A percentile compares a stretch with the other conserved stretches of the same genome.
phyloP scores from a whole-genome alignment of 352 stramenopile species.

The Phytophthora fragariae region DNA sequence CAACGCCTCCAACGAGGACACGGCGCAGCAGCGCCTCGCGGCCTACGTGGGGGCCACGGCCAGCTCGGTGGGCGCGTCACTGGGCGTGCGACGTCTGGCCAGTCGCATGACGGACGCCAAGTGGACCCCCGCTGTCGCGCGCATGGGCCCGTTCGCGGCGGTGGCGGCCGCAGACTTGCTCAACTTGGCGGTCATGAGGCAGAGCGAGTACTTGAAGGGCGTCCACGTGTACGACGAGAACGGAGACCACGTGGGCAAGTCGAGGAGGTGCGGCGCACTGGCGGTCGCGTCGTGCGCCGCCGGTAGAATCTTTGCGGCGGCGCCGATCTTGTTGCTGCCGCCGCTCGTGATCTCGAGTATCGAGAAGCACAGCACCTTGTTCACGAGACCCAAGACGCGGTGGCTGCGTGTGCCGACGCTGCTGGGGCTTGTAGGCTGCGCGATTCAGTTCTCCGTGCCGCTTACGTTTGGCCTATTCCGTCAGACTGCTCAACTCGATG shows the following conservation, averaged over 20 bases:
- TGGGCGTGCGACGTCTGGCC: slow-evolving; percentile 70
- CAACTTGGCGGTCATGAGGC: slow-evolving; percentile 88
- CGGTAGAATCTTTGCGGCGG: slow-evolving; percentile 81
- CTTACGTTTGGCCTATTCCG: slow-evolving; percentile 89
- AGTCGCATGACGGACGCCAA: slow-evolving; percentile 51
- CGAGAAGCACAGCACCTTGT: slow-evolving; percentile 54
- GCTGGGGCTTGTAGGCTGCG: slow-evolving; percentile 72
- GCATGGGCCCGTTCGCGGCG: slow-evolving; percentile 80
- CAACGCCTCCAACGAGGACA: slow-evolving; percentile 88
- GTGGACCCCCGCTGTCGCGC: slow-evolving; percentile 62
- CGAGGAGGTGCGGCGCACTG: slow-evolving; percentile 71
- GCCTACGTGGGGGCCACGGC: slow-evolving; percentile 81
- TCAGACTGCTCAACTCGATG: slow-evolving; percentile 75
- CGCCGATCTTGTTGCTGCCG: slow-evolving; percentile 82
- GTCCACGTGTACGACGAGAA: slow-evolving; percentile 87
- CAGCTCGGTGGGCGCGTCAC: slow-evolving; percentile 77
- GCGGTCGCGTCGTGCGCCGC: slow-evolving; percentile 80
- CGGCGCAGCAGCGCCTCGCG: slow-evolving; percentile 63
- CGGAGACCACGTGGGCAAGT: slow-evolving; percentile 80
- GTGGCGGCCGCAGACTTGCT: slow-evolving; percentile 86
- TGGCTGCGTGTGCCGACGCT: slow-evolving; percentile 76
- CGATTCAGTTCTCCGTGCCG: slow-evolving; percentile 88
- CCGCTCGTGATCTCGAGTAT: slow-evolving; percentile 68
- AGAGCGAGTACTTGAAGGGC: slow-evolving; percentile 84
- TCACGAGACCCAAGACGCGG: slow-evolving; percentile 30